Evolutionary conservation across 192 early-diverging fungal species (phyloP).

Genomic region (Gryganskiella cystojenkinii): DNA sequence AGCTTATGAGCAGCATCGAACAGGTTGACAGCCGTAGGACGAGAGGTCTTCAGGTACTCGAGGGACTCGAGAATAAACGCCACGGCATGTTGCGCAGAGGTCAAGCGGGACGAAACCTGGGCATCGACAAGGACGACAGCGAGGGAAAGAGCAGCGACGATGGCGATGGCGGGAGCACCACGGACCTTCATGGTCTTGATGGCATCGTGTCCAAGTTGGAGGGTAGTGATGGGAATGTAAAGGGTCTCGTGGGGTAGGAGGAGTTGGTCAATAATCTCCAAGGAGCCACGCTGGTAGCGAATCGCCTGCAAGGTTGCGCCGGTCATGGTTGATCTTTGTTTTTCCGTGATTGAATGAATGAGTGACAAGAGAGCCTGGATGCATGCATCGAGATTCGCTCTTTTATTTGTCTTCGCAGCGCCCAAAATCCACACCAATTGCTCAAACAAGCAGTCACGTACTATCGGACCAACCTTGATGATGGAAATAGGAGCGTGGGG

Average conservation of each 20-base stretch:
- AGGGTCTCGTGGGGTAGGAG: constrained; percentile 86
- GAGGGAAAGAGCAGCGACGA: constrained; percentile 91
- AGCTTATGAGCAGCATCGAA: constrained; percentile 85
- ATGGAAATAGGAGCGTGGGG: too few species aligned
- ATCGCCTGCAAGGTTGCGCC: constrained; percentile 64
- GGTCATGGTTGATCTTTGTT: constrained; percentile 18
- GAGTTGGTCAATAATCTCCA: constrained; percentile 93
- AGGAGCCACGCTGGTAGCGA: constrained; percentile 59
- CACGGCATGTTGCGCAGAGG: constrained; percentile 52
- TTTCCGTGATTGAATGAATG: background rate
- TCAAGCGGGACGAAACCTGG: constrained; percentile 7
- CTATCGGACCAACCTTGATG: too few species aligned
- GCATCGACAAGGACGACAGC: constrained; percentile 78
- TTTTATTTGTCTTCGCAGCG: too few species aligned
- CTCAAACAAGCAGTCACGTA: too few species aligned
- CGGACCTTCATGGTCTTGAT: constrained; percentile 95
- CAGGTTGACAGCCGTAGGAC: constrained; percentile 97
- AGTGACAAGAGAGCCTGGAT: background rate
- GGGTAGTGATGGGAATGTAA: constrained; percentile 73
- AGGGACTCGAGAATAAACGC: constrained; percentile 69
- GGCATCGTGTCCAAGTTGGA: constrained; percentile 82
- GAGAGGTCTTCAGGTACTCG: constrained; percentile 86
- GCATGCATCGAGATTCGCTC: too few species aligned
- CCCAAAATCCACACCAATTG: too few species aligned
- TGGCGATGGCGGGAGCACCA: constrained; percentile 97